These are phyloP conservation scores for Botrytis porri DNA, from an alignment of 2,329 filamentous ascomycete species.

Conservation along the genomic window DNA sequence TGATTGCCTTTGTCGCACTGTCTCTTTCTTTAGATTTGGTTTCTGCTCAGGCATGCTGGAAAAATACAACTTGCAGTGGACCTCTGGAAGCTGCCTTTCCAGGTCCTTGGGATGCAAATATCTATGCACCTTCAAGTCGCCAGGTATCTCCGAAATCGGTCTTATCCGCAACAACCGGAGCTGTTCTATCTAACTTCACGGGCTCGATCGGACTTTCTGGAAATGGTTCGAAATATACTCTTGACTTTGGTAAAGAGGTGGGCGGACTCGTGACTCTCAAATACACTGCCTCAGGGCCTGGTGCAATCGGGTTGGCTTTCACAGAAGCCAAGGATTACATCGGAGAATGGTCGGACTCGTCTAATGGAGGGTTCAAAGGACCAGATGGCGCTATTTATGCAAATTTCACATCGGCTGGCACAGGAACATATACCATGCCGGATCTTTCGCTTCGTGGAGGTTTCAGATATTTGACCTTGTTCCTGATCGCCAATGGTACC, in stretches of 20 bases:
- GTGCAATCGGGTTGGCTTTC: conserved; percentile 47
- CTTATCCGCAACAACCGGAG: conserved; percentile 40
- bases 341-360: conserved; percentile 48
- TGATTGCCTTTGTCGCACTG: neutral
- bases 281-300: conserved; percentile 39
- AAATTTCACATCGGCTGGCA: conserved; percentile 39
- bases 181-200: conserved; percentile 31
- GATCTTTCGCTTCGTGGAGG: conserved; percentile 48
- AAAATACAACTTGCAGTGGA: conserved; percentile 51
- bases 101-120: conserved; percentile 57
- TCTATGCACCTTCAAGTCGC: conserved; percentile 53
- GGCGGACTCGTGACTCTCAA: conserved; percentile 49
- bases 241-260: conserved; percentile 59
- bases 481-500: conserved; percentile 40
- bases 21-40: conserved; percentile 11
- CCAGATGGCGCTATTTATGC: conserved; percentile 50
- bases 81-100: conserved; percentile 50
- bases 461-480: conserved; percentile 53
- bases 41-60: conserved; percentile 48
- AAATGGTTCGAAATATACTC: conserved; percentile 52
- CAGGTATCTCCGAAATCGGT: conserved; percentile 47
- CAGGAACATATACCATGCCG: conserved; percentile 44
- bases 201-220: conserved; percentile 24
- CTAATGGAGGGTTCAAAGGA: conserved; percentile 47
- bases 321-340: conserved; percentile 49